Evolutionary conservation across 768 basidiomycete genomes (phyloP).

Genomic region (Daedaleopsis sinensis): DNA sequence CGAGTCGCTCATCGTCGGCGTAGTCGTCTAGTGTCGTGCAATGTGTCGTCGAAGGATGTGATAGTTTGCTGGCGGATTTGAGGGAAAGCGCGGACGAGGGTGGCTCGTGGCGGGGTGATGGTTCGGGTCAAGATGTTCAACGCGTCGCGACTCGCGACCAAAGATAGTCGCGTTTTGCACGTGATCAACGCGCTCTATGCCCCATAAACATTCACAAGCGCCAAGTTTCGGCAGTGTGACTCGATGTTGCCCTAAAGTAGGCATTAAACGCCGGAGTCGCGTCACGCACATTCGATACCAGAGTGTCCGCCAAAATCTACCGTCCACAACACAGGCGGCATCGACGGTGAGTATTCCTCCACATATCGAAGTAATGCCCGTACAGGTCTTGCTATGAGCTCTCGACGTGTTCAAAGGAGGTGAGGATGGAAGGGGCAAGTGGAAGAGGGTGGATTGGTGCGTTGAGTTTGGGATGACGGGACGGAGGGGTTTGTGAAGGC

Average conservation of each 20-base stretch:
- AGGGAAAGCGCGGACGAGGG: conserved; percentile 7
- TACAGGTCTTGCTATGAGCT: conserved; percentile 12
- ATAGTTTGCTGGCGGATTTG: neutral
- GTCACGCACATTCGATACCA: conserved; percentile 14
- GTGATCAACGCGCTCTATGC: conserved; percentile 1
- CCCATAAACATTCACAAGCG: neutral
- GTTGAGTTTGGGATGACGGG: conserved; percentile 22
- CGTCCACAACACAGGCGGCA: conserved; percentile 31
- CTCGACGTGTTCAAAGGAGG: conserved; percentile 6
- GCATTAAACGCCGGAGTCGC: neutral
- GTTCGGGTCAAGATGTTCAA: conserved; percentile 20
- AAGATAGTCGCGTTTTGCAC: conserved; percentile 9
- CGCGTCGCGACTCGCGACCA: conserved; percentile 21
- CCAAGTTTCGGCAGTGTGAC: neutral
- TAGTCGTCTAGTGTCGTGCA: neutral
- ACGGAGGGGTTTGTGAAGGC: neutral
- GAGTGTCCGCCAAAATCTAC: conserved; percentile 18
- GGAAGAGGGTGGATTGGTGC: conserved; percentile 25
- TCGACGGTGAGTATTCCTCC: conserved; percentile 32
- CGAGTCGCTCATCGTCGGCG: conserved; percentile 65
- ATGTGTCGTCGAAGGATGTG: neutral
- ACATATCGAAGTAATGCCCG: conserved; percentile 9
- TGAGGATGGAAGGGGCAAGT: neutral
- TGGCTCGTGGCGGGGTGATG: conserved; percentile 17
- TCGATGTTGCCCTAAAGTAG: neutral